Base-by-base conservation (phyloP, 2,329 filamentous ascomycete genomes). In the Cladophialophora carrionii region DNA sequence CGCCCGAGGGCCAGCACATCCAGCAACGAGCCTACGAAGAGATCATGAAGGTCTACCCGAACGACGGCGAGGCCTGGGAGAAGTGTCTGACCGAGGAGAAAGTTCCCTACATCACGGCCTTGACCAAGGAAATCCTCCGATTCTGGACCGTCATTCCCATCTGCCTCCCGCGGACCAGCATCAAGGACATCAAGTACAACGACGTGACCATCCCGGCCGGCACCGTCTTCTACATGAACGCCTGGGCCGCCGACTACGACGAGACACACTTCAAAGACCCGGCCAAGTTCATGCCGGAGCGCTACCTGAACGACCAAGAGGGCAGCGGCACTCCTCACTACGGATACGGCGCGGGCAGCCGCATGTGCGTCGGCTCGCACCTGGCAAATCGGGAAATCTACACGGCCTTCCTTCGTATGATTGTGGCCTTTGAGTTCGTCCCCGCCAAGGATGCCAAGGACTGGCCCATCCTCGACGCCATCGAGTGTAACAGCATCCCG, bases 121-220 rank as follows among this genome's bases (percentile, higher is more conserved):
- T 95, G 5, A 89, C 90, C 66, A 92, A 92, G 73, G 91, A 95
- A 74, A 87, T 88, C 0, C 81, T 94, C 0, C 85, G 91, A 29
- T 94, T 86, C 80, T 94, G 88, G 84, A 89, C 87, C 2, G 90
- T 94, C 32, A 90, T 93, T 68, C 89, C 90, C 1, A 88, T 95
- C 71, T 91, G 87, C 71, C 82, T 95, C 0, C 91, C 91, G 0
- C 82, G 91, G 3, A 86, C 86, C 17, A 89, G 83, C 66, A 89
- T 90, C 74, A 90, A 88, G 70, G 87, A 90, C 67, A 90, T 94
- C 62, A 80, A 84, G 3, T 93, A 88, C 78, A 81, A 90, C 26
- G 85, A 85, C 17, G 80, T 86, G 0, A 78, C 83, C 1, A 90
- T 95, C 43, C 91, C 91, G 0, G 84, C 89, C 0, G 89, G 89